Evolutionary conservation across 2,329 filamentous ascomycete species (phyloP).

Genomic region (Metarhizium sp.): DNA sequence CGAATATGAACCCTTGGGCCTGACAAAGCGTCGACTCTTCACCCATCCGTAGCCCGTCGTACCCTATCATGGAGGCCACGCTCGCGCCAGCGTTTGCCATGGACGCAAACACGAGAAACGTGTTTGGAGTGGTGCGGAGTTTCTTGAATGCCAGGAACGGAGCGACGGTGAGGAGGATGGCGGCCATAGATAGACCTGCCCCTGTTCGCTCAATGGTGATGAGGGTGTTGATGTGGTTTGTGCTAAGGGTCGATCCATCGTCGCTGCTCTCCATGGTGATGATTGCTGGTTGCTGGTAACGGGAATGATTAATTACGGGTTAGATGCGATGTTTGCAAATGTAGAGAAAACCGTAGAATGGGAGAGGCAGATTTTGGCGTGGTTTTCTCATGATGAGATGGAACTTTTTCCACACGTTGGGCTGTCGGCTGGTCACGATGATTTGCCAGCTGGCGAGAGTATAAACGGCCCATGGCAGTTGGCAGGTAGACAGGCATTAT

Average conservation of each 20-base stretch:
- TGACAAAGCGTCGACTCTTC: conserved; percentile 50
- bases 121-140: conserved; percentile 47
- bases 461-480: background rate
- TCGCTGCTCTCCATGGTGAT: conserved; percentile 4
- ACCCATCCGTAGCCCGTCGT: conserved; percentile 49
- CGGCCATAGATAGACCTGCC: conserved; percentile 42
- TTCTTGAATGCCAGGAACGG: conserved; percentile 40
- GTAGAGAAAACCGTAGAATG: too few species aligned
- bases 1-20: conserved; percentile 50
- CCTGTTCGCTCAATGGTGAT: conserved; percentile 43
- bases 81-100: conserved; percentile 42
- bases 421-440: background rate
- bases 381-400: too few species aligned
- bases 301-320: background rate
- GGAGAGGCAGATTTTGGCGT: too few species aligned
- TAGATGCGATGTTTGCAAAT: background rate
- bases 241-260: conserved; percentile 17
- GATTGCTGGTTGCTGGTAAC: background rate
- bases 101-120: conserved; percentile 31
- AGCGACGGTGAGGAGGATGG: conserved; percentile 38
- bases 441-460: background rate
- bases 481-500: background rate
- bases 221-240: conserved; percentile 31
- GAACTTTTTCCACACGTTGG: background rate
- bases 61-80: conserved; percentile 61